Percentiles rank a stretch among this genome's conserved stretches.
Conservation (phyloP, 139 green algal genomes). For the Gonium pectorale region DNA sequence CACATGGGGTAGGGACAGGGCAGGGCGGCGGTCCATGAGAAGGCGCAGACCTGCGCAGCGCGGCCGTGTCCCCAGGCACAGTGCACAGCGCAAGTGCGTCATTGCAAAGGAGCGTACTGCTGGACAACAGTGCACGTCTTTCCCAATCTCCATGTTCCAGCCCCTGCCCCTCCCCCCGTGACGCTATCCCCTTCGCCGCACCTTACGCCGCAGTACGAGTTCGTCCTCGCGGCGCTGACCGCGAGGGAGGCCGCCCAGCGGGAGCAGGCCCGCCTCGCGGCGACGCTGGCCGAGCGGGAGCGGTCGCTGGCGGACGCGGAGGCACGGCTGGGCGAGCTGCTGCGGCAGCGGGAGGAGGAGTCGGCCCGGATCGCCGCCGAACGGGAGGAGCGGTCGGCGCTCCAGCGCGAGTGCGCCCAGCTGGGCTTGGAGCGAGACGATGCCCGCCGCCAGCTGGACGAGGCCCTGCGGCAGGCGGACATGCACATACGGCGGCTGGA, state of each 20-base stretch:
- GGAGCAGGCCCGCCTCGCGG: too few species aligned
- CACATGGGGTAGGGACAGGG: background rate
- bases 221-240: too few species aligned
- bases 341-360: background rate
- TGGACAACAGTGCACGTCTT: too few species aligned
- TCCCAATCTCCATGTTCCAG: too few species aligned
- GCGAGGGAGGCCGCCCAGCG: too few species aligned
- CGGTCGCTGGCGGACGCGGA: background rate
- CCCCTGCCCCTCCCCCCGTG: too few species aligned
- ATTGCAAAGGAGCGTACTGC: too few species aligned
- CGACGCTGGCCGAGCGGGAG: slow-evolving; percentile 7
- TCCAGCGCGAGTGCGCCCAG: background rate
- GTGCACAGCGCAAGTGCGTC: background rate
- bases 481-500: background rate
- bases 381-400: background rate
- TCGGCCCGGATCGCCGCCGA: too few species aligned
- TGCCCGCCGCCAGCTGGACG: background rate
- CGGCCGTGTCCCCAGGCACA: background rate
- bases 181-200: too few species aligned
- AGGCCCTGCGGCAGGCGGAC: background rate
- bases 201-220: too few species aligned
- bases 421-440: background rate
- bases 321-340: background rate
- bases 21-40: background rate
- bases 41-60: background rate